phyloP scores from a whole-genome alignment of 208 protist genomes.

The Trypanosomatidae sp. region DNA sequence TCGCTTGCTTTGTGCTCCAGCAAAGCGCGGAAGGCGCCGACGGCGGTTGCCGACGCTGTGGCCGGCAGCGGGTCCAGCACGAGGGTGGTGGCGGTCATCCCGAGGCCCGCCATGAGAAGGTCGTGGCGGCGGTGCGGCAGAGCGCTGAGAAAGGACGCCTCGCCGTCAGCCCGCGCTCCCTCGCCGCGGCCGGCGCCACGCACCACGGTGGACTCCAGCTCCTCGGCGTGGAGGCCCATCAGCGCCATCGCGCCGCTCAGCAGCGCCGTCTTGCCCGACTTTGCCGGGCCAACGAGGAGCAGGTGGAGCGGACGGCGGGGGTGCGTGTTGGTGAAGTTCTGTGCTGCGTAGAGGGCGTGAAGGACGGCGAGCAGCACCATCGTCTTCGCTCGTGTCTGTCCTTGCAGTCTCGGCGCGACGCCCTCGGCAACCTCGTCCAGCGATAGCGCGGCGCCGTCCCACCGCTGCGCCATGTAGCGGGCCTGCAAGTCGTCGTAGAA shows the following conservation, averaged over 20 bases:
- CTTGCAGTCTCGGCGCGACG: constrained; percentile 48
- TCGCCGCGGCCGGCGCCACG: constrained; percentile 23
- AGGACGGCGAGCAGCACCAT: too few species aligned
- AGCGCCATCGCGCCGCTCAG: constrained; percentile 34
- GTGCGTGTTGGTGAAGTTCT: constrained; percentile 39
- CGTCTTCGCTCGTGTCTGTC: constrained; percentile 44
- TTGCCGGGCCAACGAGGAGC: constrained; percentile 53
- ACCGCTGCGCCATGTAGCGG: too few species aligned
- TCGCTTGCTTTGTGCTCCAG: too few species aligned
- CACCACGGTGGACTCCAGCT: constrained; percentile 43
- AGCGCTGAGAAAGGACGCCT: constrained; percentile 28
- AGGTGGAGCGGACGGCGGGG: constrained; percentile 72
- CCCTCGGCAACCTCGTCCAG: constrained; percentile 19
- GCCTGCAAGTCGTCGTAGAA: too few species aligned
- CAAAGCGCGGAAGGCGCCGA: too few species aligned
- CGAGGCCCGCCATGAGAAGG: constrained; percentile 49
- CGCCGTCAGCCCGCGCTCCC: too few species aligned
- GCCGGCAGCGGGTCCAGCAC: constrained; percentile 49
- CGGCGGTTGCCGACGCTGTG: too few species aligned
- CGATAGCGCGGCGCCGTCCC: background rate
- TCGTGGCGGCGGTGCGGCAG: constrained; percentile 26
- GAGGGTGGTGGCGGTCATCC: constrained; percentile 36
- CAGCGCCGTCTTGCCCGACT: constrained; percentile 60
- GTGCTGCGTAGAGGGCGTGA: constrained; percentile 45
- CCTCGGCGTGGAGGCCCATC: constrained; percentile 37